Evolutionary conservation across 192 early-diverging fungal genomes (phyloP).

Genomic region (Anaeromyces robustus): DNA sequence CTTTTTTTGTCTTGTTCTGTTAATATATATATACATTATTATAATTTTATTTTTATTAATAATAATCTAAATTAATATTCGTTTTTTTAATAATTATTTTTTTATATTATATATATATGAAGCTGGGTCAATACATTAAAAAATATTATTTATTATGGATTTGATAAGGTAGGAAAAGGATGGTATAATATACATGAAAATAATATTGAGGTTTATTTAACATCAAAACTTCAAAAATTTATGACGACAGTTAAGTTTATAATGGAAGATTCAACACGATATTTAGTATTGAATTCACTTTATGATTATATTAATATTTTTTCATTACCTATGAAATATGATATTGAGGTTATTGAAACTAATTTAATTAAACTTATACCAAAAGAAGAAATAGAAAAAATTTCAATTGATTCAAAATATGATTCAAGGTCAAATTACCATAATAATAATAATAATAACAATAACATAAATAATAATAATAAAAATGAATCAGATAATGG

Average conservation of each 20-base stretch:
- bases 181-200: slow-evolving; percentile 50
- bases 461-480: slow-evolving; percentile 1
- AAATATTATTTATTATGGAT: slow-evolving; percentile 25
- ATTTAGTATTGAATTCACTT: slow-evolving; percentile 34
- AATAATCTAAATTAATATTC: no score
- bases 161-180: slow-evolving; percentile 46
- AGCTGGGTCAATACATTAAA: slow-evolving; percentile 38
- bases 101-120: no score
- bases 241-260: slow-evolving; percentile 44
- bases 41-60: no score
- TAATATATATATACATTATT: no score
- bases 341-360: slow-evolving; percentile 26
- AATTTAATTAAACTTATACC: slow-evolving; percentile 29
- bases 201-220: slow-evolving; percentile 42
- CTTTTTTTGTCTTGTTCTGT: no score
- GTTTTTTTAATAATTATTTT: no score
- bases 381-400: neutral
- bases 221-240: slow-evolving; percentile 36
- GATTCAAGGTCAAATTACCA: neutral
- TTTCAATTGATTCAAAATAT: slow-evolving; percentile 9
- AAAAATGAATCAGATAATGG: neutral
- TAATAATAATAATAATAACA: slow-evolving; percentile 7
- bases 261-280: slow-evolving; percentile 44
- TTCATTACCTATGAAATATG: slow-evolving; percentile 21
- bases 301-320: slow-evolving; percentile 28